Percentiles rank a stretch among this genome's conserved stretches.
Evolutionary conservation across 805 yeast genomes (phyloP).

Genomic region (Candida silvicultrix): DNA sequence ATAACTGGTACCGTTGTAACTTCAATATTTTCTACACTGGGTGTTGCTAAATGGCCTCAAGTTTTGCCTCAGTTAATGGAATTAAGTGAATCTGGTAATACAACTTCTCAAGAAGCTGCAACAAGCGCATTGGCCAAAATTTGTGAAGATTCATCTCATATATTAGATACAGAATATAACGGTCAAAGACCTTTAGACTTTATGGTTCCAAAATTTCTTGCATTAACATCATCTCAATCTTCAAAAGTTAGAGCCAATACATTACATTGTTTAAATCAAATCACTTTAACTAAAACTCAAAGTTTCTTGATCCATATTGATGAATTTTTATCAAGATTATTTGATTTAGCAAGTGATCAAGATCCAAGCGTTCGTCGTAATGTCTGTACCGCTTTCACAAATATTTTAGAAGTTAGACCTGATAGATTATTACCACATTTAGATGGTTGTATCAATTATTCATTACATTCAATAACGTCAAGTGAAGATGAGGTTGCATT

Average conservation of each 20-base stretch:
- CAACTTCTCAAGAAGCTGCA: conserved; percentile 54
- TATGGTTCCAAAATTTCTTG: conserved; percentile 60
- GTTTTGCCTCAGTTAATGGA: conserved; percentile 63
- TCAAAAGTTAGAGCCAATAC: conserved; percentile 53
- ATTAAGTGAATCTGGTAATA: conserved; percentile 44
- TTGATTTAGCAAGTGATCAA: conserved; percentile 59
- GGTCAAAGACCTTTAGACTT: conserved; percentile 63
- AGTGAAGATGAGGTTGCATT: conserved; percentile 70
- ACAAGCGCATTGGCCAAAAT: conserved; percentile 78
- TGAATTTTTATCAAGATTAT: conserved; percentile 55
- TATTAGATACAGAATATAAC: conserved; percentile 58
- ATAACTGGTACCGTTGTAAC: conserved; percentile 91
- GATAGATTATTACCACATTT: conserved; percentile 76
- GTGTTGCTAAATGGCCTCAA: conserved; percentile 69
- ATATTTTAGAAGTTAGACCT: conserved; percentile 69
- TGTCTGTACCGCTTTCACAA: conserved; percentile 70
- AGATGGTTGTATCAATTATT: conserved; percentile 79
- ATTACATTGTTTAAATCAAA: conserved; percentile 69
- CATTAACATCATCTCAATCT: conserved; percentile 36
- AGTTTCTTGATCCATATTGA: conserved; percentile 60
- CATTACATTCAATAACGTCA: conserved; percentile 67
- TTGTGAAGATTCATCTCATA: conserved; percentile 77
- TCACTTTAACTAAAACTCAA: conserved; percentile 65
- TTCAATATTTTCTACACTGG: conserved; percentile 63
- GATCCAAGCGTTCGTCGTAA: conserved; percentile 59